These are phyloP conservation scores for Veloboletus limbatus DNA, from an alignment of 1,284 basidiomycete genomes.

Conservation along the genomic window DNA sequence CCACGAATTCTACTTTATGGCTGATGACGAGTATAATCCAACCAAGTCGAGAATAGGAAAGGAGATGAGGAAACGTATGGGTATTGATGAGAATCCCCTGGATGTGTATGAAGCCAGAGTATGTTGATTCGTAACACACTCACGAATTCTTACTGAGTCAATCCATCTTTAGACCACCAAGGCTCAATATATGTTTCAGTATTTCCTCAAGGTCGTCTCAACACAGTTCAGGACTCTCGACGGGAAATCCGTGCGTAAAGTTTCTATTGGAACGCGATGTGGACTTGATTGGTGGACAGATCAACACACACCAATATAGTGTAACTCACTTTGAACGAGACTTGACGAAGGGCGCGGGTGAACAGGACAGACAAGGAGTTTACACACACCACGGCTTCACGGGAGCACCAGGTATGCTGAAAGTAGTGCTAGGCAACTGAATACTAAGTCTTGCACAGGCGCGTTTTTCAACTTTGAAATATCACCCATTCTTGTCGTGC, in stretches of 20 bases:
- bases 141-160: slow-evolving; percentile 6
- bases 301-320: slow-evolving; percentile 89
- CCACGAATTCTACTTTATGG: slow-evolving; percentile 80
- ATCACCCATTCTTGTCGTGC: slow-evolving; percentile 92
- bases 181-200: slow-evolving; percentile 90
- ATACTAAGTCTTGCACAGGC: slow-evolving; percentile 38
- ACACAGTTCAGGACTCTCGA: slow-evolving; percentile 86
- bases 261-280: background rate
- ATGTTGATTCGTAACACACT: slow-evolving; percentile 19
- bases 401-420: slow-evolving; percentile 68
- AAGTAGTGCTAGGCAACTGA: background rate
- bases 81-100: slow-evolving; percentile 77
- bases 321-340: slow-evolving; percentile 96
- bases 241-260: slow-evolving; percentile 58
- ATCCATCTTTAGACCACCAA: slow-evolving; percentile 50
- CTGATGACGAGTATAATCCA: slow-evolving; percentile 76
- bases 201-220: slow-evolving; percentile 97
- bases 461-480: slow-evolving; percentile 98
- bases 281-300: slow-evolving; percentile 35
- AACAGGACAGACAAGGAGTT: slow-evolving; percentile 68
- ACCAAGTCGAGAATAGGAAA: slow-evolving; percentile 59
- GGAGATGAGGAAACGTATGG: slow-evolving; percentile 74
- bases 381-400: slow-evolving; percentile 78
- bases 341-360: slow-evolving; percentile 56
- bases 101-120: slow-evolving; percentile 70